These are phyloP conservation scores for Colletotrichum falcatum DNA, from an alignment of 2,329 filamentous ascomycete genomes.

Conservation along the genomic window DNA sequence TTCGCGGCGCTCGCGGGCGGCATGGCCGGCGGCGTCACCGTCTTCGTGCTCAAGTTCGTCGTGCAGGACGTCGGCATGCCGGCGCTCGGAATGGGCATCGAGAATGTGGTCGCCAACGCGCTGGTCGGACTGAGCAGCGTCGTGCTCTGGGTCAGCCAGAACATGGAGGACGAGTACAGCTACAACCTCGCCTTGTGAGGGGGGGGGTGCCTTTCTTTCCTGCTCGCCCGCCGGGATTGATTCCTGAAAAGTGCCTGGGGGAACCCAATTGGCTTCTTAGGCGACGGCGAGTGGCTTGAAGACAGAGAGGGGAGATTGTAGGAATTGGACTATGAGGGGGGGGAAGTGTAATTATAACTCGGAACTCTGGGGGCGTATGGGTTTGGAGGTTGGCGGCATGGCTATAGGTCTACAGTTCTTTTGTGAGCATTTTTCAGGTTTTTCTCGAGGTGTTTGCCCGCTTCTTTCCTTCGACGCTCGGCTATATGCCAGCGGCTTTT, in stretches of 20 bases:
- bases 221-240: slow-evolving; percentile 48
- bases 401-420: slow-evolving; percentile 32
- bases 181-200: slow-evolving; percentile 75
- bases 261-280: neutral
- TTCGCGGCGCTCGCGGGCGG: slow-evolving; percentile 75
- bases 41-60: slow-evolving; percentile 74
- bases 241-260: neutral
- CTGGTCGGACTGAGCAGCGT: slow-evolving; percentile 73
- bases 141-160: slow-evolving; percentile 76
- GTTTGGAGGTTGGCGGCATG: slow-evolving; percentile 31
- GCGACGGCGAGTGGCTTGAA: neutral
- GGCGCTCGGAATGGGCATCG: slow-evolving; percentile 73
- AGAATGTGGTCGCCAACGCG: slow-evolving; percentile 74
- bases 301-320: slow-evolving; percentile 1
- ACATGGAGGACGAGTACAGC: slow-evolving; percentile 79
- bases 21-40: slow-evolving; percentile 76
- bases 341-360: slow-evolving; percentile 29
- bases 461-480: neutral
- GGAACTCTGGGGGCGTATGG: slow-evolving; percentile 22
- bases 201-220: slow-evolving; percentile 52
- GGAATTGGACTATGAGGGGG: neutral
- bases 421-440: slow-evolving; percentile 6
- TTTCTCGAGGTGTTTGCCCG: neutral
- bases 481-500: neutral
- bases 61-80: slow-evolving; percentile 70